Evolutionary conservation across 371 early-diverging fungal genomes (phyloP), one percentile per base, ranked within the genome.

Genomic region (Lichtheimia corymbifera): DNA sequence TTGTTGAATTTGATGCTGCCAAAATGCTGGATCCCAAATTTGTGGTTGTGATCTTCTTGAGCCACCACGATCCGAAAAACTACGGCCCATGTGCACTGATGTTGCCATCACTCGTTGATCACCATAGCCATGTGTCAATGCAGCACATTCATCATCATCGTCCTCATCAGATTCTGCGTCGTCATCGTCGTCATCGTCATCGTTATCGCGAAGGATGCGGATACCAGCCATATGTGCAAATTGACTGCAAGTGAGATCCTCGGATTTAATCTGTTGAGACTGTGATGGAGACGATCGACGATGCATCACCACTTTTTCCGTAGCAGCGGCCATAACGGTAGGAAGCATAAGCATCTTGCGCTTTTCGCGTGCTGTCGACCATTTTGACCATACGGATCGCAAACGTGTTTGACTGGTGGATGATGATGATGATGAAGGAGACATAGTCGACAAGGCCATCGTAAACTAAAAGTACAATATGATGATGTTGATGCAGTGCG

Each of bases 201-300:
- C 53, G 45, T 60, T 61, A 2, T 64, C 54, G 20, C 54, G 49
- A 3, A 61, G 67, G 27, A 75, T 68, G 57, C 72, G 75, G 43
- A 79, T 75, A 0, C 79, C 79, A 24, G 79, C 65, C 63, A 71
- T 62, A 35, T 65, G 64, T 27, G 79, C 79, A 61, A 79, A 79
- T 54, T 79, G 76, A 50, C 72, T 79, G 5, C 76, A 76, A n/a
- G 79, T 79, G 11, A 79, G 70, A 53, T 79, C 76, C 60, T 75
- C 76, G 20, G 72, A 73, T 55, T 70, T 66, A 15, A 71, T 51
- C 15, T 43, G 27, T n/a, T 40, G 28, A 35, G 35, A 35, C 11
- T 35, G 35, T 35, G 35, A 35, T 61, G 35, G 45, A 51, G 50
- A 13, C 49, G 25, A 6, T 35, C 47, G 18, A 22, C 60, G 61